A percentile compares a stretch with the other conserved stretches of the same genome.
Evolutionary conservation across 2,329 filamentous ascomycete genomes (phyloP).

Genomic region (Purpureocillium takamizusanense): DNA sequence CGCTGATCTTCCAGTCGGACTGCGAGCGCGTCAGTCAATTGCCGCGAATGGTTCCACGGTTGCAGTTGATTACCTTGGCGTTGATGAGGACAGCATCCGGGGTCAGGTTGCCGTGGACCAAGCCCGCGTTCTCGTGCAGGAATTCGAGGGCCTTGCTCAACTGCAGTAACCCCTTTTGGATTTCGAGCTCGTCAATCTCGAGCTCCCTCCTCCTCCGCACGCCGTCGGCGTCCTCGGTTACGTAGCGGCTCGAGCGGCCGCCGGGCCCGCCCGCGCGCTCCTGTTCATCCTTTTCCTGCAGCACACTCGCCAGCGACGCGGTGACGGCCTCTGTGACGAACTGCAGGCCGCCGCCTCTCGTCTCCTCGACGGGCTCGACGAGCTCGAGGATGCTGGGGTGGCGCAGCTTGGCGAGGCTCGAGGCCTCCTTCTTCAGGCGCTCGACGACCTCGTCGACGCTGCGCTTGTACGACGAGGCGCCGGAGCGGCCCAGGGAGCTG

Average conservation of each 20-base stretch:
- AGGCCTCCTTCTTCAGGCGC: conserved; percentile 83
- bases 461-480: conserved; percentile 62
- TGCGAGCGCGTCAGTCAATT: conserved; percentile 29
- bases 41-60: neutral
- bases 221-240: conserved; percentile 71
- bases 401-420: conserved; percentile 75
- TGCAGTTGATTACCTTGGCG: conserved; percentile 60
- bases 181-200: conserved; percentile 93
- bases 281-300: conserved; percentile 85
- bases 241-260: conserved; percentile 67
- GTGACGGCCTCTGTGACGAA: conserved; percentile 92
- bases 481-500: conserved; percentile 27
- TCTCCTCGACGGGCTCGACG: conserved; percentile 92
- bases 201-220: conserved; percentile 67
- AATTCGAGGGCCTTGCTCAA: conserved; percentile 93
- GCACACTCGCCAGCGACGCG: conserved; percentile 70
- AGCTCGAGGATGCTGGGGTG: conserved; percentile 91
- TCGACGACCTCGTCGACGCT: conserved; percentile 86
- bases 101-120: conserved; percentile 91
- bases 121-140: conserved; percentile 84
- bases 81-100: conserved; percentile 93
- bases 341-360: conserved; percentile 80
- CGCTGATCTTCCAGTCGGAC: conserved; percentile 98
- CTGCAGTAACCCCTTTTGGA: conserved; percentile 91
- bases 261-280: conserved; percentile 56